Evolutionary conservation across 345 rosid genomes (phyloP).

Genomic region (Heritiera littoralis): DNA sequence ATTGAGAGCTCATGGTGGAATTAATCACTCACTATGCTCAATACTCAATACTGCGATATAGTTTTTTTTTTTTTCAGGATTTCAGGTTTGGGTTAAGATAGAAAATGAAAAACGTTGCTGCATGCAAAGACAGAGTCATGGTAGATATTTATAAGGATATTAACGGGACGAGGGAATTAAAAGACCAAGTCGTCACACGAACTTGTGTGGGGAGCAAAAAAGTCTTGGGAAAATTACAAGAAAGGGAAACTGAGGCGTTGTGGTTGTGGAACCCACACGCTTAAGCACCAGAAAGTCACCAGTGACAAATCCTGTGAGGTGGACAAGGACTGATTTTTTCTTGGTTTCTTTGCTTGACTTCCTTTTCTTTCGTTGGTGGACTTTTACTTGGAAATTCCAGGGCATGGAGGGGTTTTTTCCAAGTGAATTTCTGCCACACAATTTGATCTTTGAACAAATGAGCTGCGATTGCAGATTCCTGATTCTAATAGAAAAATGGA

Average conservation of each 20-base stretch:
- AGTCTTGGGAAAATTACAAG: conserved; percentile 6
- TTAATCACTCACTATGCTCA: not conserved
- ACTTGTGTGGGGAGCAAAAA: not conserved
- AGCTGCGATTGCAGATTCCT: not conserved
- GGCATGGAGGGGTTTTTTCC: not conserved
- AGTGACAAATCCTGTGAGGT: not conserved
- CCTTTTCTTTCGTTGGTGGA: conserved; percentile 26
- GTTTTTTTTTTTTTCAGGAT: not conserved
- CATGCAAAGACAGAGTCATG: not conserved
- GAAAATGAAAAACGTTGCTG: not conserved
- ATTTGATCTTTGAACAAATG: conserved; percentile 21
- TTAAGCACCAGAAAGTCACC: conserved; percentile 28
- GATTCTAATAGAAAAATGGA: not conserved
- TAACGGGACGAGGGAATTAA: no score
- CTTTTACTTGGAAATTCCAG: conserved; percentile 46
- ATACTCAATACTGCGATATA: not conserved
- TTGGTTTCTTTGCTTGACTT: not conserved
- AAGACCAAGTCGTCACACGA: conserved; percentile 23
- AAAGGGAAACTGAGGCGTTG: not conserved
- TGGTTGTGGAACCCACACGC: conserved; percentile 56
- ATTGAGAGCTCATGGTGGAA: conserved; percentile 2
- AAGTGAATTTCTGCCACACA: conserved; percentile 21
- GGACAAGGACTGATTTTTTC: conserved; percentile 17
- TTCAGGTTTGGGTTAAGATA: not conserved
- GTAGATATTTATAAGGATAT: conserved; percentile 24